Conservation (phyloP, 2,329 filamentous ascomycete species). For the Phyllosticta capitalensis region DNA sequence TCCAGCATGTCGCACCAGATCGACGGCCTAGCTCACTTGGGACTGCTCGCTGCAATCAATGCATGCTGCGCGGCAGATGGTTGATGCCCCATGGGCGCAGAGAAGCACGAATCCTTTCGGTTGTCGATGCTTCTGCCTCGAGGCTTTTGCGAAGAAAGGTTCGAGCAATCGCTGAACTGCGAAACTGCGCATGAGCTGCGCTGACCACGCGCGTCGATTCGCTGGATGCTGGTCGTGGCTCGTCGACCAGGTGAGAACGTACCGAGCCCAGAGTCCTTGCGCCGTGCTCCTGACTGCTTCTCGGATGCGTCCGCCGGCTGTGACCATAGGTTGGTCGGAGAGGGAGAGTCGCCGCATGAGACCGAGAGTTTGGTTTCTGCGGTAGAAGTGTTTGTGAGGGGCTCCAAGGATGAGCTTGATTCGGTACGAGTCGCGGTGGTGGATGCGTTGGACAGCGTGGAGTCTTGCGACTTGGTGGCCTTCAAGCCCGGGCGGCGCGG, state of each 20-base stretch:
- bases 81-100: background rate
- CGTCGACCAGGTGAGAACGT: constrained; percentile 2
- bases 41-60: background rate
- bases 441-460: background rate
- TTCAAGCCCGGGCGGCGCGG: background rate
- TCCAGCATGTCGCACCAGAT: background rate
- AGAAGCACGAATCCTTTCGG: background rate
- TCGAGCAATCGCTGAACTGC: background rate
- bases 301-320: background rate
- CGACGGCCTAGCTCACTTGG: background rate
- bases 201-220: background rate
- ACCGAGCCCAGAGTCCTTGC: background rate
- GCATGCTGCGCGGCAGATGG: background rate
- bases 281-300: background rate
- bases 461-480: background rate
- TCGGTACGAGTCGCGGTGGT: background rate
- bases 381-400: background rate
- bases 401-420: constrained; percentile 4
- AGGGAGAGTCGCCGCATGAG: background rate
- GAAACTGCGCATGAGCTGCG: background rate
- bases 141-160: background rate
- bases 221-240: constrained; percentile 6
- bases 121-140: background rate
- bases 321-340: background rate
- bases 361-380: background rate